A percentile compares a stretch with the other conserved stretches of the same genome.
Conservation (phyloP, 1,139 yeast genomes). For the Yamadazyma atmosphaerica region DNA sequence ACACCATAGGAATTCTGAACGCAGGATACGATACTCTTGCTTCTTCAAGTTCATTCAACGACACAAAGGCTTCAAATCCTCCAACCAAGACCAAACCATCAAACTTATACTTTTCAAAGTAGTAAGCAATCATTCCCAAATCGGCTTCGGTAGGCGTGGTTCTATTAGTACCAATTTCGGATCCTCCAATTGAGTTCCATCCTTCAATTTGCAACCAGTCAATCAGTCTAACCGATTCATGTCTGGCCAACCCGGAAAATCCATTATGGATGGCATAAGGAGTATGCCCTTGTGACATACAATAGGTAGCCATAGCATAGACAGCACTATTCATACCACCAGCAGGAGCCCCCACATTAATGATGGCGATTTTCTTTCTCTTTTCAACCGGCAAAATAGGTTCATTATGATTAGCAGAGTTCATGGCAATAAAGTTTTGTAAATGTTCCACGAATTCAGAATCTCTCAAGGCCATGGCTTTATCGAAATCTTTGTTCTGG, state of each 20-base stretch:
- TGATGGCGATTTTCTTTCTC: constrained; percentile 65
- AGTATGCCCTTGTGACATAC: constrained; percentile 73
- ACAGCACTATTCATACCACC: constrained; percentile 81
- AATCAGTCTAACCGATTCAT: constrained; percentile 63
- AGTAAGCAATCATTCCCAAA: constrained; percentile 72
- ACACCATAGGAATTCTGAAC: constrained; percentile 75
- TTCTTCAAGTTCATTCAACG: constrained; percentile 65
- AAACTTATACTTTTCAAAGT: constrained; percentile 68
- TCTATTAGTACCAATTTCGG: constrained; percentile 81
- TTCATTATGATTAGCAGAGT: constrained; percentile 62
- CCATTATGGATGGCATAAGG: constrained; percentile 77
- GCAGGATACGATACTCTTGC: constrained; percentile 67
- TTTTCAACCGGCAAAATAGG: constrained; percentile 55
- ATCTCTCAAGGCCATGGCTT: constrained; percentile 79
- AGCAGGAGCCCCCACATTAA: constrained; percentile 82
- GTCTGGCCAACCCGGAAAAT: constrained; percentile 73
- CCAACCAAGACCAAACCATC: constrained; percentile 77
- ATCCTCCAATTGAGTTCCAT: constrained; percentile 77
- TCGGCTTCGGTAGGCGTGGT: constrained; percentile 66
- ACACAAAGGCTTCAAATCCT: constrained; percentile 77
- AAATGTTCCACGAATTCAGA: constrained; percentile 70
- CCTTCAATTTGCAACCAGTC: constrained; percentile 71
- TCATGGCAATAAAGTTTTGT: constrained; percentile 57
- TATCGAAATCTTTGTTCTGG: constrained; percentile 71
- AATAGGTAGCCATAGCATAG: constrained; percentile 70